Conservation (phyloP, 1,284 basidiomycete genomes). For the Trametes hirsuta region DNA sequence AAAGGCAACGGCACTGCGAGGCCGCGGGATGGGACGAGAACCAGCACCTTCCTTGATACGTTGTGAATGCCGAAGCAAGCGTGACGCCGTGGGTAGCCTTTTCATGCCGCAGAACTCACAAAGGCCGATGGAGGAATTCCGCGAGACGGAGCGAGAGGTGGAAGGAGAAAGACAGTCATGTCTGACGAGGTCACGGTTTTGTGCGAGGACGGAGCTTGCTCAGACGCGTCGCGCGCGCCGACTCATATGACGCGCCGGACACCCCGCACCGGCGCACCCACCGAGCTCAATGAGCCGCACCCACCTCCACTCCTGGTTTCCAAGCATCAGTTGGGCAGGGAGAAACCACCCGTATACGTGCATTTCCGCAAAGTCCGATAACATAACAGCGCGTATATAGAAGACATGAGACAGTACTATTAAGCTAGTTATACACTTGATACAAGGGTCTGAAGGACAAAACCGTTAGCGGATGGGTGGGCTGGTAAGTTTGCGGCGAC, state of each 20-base stretch:
- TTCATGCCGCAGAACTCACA: background rate
- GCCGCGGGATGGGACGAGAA: background rate
- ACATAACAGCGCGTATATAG: conserved; percentile 18
- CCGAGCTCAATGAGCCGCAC: too few species aligned
- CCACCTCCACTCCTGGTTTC: background rate
- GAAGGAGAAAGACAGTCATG: conserved; percentile 4
- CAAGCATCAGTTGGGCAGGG: too few species aligned
- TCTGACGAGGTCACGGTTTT: background rate
- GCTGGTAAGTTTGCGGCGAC: conserved; percentile 33
- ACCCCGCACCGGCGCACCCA: background rate
- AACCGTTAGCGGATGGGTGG: background rate
- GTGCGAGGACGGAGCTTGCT: conserved; percentile 17
- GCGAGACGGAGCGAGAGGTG: background rate
- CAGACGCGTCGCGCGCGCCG: conserved; percentile 11
- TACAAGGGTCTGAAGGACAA: conserved; percentile 39
- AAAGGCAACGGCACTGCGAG: conserved; percentile 1
- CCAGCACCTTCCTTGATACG: too few species aligned
- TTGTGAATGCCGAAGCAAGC: too few species aligned
- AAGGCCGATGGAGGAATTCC: background rate
- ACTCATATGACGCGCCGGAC: conserved; percentile 1
- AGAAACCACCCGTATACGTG: background rate
- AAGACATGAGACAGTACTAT: conserved; percentile 12
- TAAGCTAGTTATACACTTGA: conserved; percentile 41
- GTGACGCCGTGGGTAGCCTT: background rate
- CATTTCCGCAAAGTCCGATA: conserved; percentile 15